phyloP scores from a whole-genome alignment of 2,329 filamentous ascomycete genomes.

The Exserohilum rostratum region DNA sequence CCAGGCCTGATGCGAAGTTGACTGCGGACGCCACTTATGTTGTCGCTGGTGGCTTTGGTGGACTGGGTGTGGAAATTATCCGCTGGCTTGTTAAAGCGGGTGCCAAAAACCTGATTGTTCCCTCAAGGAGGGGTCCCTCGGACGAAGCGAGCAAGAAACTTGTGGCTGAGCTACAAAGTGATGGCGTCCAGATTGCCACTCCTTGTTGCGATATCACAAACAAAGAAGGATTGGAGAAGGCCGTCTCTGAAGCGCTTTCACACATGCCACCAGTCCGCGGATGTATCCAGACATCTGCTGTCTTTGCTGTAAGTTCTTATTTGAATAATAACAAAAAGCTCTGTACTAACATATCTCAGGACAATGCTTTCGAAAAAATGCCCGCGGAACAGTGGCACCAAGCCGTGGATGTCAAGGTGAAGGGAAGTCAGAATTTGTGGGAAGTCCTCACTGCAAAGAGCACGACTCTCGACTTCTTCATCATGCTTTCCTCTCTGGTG shows the following conservation, averaged over 20 bases:
- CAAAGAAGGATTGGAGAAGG: background rate
- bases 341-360: background rate
- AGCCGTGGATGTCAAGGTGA: slow-evolving; percentile 18
- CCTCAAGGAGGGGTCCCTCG: background rate
- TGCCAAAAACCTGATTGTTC: background rate
- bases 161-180: background rate
- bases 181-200: background rate
- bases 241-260: background rate
- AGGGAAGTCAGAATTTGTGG: slow-evolving; percentile 36
- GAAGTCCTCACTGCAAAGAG: background rate
- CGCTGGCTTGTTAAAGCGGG: background rate
- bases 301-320: background rate
- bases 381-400: slow-evolving; percentile 14
- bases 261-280: slow-evolving; percentile 3
- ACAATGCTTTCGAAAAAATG: slow-evolving; percentile 19
- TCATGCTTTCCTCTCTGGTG: slow-evolving; percentile 43
- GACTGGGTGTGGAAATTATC: background rate
- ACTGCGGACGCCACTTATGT: background rate
- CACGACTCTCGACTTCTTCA: slow-evolving; percentile 47
- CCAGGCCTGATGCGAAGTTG: background rate
- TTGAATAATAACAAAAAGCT: background rate
- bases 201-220: background rate
- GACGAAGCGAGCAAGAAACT: background rate
- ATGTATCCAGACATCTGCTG: slow-evolving; percentile 11
- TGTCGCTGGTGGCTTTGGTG: background rate